phyloP scores from a whole-genome alignment of 1,284 basidiomycete species.

The Marasmius fiardii region DNA sequence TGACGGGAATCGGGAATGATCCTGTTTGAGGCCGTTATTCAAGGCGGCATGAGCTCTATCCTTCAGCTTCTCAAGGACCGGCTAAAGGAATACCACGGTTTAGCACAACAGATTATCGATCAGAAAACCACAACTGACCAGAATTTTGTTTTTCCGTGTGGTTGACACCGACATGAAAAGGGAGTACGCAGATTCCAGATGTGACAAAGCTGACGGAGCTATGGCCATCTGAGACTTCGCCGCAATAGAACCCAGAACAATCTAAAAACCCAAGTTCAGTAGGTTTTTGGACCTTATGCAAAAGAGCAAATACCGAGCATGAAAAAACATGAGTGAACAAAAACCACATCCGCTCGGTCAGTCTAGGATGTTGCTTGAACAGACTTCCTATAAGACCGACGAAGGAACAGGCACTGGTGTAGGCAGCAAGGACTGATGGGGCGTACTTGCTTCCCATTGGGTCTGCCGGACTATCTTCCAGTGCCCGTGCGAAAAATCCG shows the following conservation, averaged over 20 bases:
- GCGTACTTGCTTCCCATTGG: constrained; percentile 68
- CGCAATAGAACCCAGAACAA: constrained; percentile 66
- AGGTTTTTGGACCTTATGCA: not conserved
- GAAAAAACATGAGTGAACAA: constrained; percentile 72
- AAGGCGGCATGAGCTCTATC: constrained; percentile 37
- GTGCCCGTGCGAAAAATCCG: constrained; percentile 66
- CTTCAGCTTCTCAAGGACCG: constrained; percentile 54
- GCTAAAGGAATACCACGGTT: constrained; percentile 31
- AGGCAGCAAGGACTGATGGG: constrained; percentile 64
- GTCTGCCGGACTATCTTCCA: constrained; percentile 58
- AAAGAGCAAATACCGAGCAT: constrained; percentile 48
- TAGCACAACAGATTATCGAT: not conserved
- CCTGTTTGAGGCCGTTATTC: constrained; percentile 14
- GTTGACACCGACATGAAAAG: constrained; percentile 53
- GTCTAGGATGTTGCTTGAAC: constrained; percentile 56
- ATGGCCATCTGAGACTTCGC: constrained; percentile 59
- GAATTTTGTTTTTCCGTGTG: constrained; percentile 51
- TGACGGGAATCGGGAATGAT: constrained; percentile 22
- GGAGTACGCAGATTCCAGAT: constrained; percentile 57
- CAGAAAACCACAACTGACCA: constrained; percentile 37
- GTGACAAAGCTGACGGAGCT: constrained; percentile 57
- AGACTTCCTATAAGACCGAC: constrained; percentile 60
- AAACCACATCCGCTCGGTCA: constrained; percentile 72
- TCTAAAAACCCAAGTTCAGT: constrained; percentile 33
- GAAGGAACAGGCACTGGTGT: constrained; percentile 64